Evolutionary conservation across 768 basidiomycete genomes (phyloP).

Genomic region (Cyclocybe aegerita): DNA sequence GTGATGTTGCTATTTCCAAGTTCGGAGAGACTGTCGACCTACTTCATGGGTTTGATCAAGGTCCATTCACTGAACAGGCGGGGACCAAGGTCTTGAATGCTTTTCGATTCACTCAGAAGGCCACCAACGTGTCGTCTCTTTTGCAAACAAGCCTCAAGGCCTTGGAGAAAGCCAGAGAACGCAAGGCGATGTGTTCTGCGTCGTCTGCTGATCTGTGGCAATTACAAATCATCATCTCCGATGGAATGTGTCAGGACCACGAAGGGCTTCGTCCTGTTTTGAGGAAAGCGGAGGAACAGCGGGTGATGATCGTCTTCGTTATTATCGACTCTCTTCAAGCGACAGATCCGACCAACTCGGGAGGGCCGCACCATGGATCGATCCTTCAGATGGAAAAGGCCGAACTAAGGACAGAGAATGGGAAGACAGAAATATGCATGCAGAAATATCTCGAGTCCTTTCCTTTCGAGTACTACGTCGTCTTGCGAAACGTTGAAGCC

Average conservation of each 20-base stretch:
- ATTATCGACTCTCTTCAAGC: constrained; percentile 85
- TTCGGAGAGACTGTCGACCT: constrained; percentile 90
- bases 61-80: constrained; percentile 76
- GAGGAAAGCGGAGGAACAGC: constrained; percentile 83
- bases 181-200: constrained; percentile 55
- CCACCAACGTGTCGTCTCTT: constrained; percentile 83
- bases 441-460: constrained; percentile 92
- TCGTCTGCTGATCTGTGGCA: constrained; percentile 91
- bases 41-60: constrained; percentile 82
- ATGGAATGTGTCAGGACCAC: constrained; percentile 98
- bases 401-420: constrained; percentile 78
- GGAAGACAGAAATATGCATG: constrained; percentile 83
- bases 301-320: constrained; percentile 95
- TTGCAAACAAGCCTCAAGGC: constrained; percentile 76
- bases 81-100: constrained; percentile 79
- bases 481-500: constrained; percentile 88
- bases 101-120: constrained; percentile 88
- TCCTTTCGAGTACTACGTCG: constrained; percentile 97
- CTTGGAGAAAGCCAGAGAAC: constrained; percentile 76
- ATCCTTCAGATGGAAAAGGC: constrained; percentile 94
- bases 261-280: constrained; percentile 77
- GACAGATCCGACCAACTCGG: constrained; percentile 14
- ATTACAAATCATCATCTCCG: constrained; percentile 96
- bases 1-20: constrained; percentile 89
- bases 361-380: constrained; percentile 53